These are phyloP conservation scores for Tolypocladium album DNA, from an alignment of 2,329 filamentous ascomycete genomes.

Conservation along the genomic window DNA sequence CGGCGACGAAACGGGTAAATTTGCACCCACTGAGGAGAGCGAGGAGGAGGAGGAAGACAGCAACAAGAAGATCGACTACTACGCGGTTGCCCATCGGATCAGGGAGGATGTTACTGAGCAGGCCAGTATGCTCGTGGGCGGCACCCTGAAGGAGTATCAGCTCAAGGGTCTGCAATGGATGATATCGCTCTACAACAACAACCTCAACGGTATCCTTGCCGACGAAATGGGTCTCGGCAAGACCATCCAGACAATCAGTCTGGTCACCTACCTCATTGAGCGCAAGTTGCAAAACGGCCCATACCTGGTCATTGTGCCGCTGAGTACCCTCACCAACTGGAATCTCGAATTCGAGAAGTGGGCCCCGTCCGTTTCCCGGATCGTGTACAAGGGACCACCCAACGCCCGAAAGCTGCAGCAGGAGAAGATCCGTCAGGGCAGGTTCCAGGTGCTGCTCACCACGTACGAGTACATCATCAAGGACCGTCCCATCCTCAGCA, in stretches of 20 bases:
- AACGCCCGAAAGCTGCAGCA: constrained; percentile 81
- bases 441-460: constrained; percentile 92
- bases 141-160: constrained; percentile 93
- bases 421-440: constrained; percentile 84
- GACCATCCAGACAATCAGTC: constrained; percentile 96
- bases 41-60: constrained; percentile 62
- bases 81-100: constrained; percentile 91
- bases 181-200: constrained; percentile 99
- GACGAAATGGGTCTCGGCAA: constrained; percentile 99
- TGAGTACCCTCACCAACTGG: constrained; percentile 98
- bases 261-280: constrained; percentile 96
- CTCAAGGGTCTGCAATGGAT: constrained; percentile 99
- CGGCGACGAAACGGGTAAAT: constrained; percentile 46
- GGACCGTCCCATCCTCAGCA: constrained; percentile 86
- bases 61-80: constrained; percentile 89
- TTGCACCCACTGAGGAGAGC: constrained; percentile 49
- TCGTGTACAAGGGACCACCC: constrained; percentile 96
- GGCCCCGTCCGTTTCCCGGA: constrained; percentile 75
- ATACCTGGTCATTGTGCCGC: constrained; percentile 90
- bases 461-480: constrained; percentile 99
- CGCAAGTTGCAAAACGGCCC: constrained; percentile 85
- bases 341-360: constrained; percentile 98
- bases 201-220: constrained; percentile 94
- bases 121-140: constrained; percentile 78
- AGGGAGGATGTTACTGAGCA: constrained; percentile 85